Base-by-base conservation (phyloP, 73 alveolate species). In the Paramecium caudatum region DNA sequence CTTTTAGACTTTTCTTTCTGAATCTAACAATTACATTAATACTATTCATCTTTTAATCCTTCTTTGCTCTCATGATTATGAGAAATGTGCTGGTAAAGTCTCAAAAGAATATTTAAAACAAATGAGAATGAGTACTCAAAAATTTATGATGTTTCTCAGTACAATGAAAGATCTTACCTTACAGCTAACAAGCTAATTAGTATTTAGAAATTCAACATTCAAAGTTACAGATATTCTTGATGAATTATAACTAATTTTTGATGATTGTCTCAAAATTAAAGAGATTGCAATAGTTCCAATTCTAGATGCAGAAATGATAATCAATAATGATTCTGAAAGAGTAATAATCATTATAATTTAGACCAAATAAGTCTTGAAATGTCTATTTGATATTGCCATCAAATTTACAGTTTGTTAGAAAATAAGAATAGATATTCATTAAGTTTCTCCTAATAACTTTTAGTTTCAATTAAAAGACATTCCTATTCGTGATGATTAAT, bases 311-410 rank as follows among this genome's bases (percentile, higher is more conserved):
- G 88, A 74, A 1, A 30, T 41, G 43, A 4, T 39, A 41, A 43
- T 74, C 13, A 15, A 74, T 74, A 74, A 74, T 74, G 88, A 74
- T 45, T 74, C 43, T 12, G 88, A 74, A 9, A 41, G 88, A 45
- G 88, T 74, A 74, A 41, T 39, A 39, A 15, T 74, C 12, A 30
- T 10, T 34, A 36, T 74, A 27, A 27, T 41, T 39, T 74, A 74
- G 88, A 74, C 88, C 8, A 74, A 74, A 41, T 12, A 74, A 43
- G 47, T 74, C 16, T 6, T 74, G 8, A 74, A 74, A 34, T 37
- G 62, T 74, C 8, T 74, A 74, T 41, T 74, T 16, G 88, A 74
- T 34, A 74, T 74, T 36, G 88, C 68, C 6, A 19, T 74, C n/a
- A 74, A 74, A 43, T 74, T 41, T 47, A 74, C 69, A 16, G 68